phyloP scores from a whole-genome alignment of 2,329 filamentous ascomycete genomes.

The Aspergillus sp. region DNA sequence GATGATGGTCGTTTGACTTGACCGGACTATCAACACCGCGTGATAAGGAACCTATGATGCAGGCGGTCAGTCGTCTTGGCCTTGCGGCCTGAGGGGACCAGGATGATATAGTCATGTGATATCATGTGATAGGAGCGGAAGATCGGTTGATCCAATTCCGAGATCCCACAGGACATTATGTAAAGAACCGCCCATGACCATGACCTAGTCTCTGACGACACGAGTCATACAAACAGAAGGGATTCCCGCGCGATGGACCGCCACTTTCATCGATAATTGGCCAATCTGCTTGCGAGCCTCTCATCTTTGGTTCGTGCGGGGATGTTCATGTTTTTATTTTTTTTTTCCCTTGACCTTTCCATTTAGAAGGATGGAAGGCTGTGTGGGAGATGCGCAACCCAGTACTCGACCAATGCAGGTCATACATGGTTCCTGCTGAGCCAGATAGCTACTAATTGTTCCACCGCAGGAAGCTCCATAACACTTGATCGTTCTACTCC shows the following conservation, averaged over 20 bases:
- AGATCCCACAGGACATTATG: not conserved
- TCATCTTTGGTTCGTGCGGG: conserved; percentile 16
- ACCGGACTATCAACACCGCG: conserved; percentile 3
- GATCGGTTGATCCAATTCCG: not conserved
- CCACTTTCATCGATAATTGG: conserved; percentile 12
- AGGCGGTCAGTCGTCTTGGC: conserved; percentile 12
- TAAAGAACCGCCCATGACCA: not conserved
- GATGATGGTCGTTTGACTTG: not conserved
- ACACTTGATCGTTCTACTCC: too few relatives aligned
- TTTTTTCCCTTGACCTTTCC: not conserved
- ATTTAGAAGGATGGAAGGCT: not conserved
- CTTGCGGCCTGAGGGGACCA: conserved; percentile 12
- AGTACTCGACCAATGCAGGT: too few relatives aligned
- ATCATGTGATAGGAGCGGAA: conserved; percentile 10
- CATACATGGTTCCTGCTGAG: too few relatives aligned
- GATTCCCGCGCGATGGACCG: conserved; percentile 10
- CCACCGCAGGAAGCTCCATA: too few relatives aligned
- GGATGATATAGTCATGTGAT: fast-evolving
- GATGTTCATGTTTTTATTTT: not conserved
- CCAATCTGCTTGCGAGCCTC: conserved; percentile 2
- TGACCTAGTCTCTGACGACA: conserved; percentile 19
- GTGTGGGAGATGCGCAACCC: not conserved
- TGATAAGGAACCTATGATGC: conserved; percentile 17
- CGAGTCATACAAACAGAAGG: conserved; percentile 15
- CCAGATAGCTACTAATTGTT: too few relatives aligned